These are phyloP conservation scores for Schizochytrium sp. DNA, from an alignment of 108 stramenopile genomes.

Conservation along the genomic window DNA sequence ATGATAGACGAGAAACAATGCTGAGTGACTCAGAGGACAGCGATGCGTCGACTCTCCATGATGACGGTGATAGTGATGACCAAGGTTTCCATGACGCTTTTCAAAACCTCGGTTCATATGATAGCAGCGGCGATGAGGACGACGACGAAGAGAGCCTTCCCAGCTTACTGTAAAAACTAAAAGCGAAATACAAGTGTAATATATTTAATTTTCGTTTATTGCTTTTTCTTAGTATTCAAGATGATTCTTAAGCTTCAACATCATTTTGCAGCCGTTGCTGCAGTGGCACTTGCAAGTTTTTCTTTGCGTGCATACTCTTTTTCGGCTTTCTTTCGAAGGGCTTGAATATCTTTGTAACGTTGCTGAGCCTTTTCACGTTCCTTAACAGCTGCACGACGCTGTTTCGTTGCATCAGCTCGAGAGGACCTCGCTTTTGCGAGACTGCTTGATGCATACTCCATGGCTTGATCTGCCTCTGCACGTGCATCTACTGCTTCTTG, in stretches of 20 bases:
- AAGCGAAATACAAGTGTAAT: too few relatives aligned
- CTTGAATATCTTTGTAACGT: constrained; percentile 12
- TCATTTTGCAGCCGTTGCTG: not conserved
- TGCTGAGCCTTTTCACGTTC: constrained; percentile 17
- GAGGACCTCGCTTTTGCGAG: constrained; percentile 14
- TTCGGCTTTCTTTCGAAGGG: constrained; percentile 47
- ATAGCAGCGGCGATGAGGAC: not conserved
- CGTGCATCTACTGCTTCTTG: constrained; percentile 45
- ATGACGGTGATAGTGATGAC: not conserved
- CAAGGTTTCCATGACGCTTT: not conserved
- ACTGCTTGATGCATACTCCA: not conserved
- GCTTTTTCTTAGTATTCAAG: too few relatives aligned
- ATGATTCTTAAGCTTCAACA: too few relatives aligned
- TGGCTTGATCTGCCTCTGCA: constrained; percentile 27
- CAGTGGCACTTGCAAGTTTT: not conserved
- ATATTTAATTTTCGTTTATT: too few relatives aligned
- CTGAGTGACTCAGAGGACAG: too few relatives aligned
- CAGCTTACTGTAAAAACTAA: too few relatives aligned
- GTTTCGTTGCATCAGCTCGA: constrained; percentile 1
- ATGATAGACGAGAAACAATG: too few relatives aligned
- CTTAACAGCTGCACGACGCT: constrained; percentile 46
- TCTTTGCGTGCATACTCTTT: constrained; percentile 39
- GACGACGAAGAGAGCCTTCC: not conserved
- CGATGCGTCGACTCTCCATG: too few relatives aligned
- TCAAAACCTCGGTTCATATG: not conserved